These are phyloP conservation scores for Aspergillus unguis DNA, from an alignment of 2,329 filamentous ascomycete genomes.

Conservation along the genomic window DNA sequence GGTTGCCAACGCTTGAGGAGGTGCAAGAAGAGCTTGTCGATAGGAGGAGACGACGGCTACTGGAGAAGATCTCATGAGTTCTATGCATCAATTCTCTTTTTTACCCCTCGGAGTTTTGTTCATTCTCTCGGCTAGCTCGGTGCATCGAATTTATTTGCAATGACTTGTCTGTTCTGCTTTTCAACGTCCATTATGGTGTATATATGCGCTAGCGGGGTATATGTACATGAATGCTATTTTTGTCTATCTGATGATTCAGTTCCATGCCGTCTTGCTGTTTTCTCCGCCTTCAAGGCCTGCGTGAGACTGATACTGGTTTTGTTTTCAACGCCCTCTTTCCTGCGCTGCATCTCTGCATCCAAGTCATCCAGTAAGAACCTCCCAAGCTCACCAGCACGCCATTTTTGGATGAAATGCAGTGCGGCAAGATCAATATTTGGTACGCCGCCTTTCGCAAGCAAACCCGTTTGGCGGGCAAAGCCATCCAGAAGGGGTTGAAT, in stretches of 20 bases:
- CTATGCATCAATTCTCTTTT: constrained; percentile 2
- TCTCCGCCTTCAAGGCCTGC: constrained; percentile 42
- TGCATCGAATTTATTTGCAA: constrained; percentile 6
- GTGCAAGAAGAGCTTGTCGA: constrained; percentile 94
- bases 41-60: constrained; percentile 72
- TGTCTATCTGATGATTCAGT: constrained; percentile 20
- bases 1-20: constrained; percentile 79
- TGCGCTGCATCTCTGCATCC: constrained; percentile 57
- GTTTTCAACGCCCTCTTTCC: constrained; percentile 29
- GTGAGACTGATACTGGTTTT: constrained; percentile 40
- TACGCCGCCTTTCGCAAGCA: constrained; percentile 68
- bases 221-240: constrained; percentile 13
- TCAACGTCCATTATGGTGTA: constrained; percentile 21
- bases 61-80: constrained; percentile 70
- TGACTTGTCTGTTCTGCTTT: constrained; percentile 7
- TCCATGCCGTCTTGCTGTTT: constrained; percentile 25
- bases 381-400: constrained; percentile 73
- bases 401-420: constrained; percentile 75
- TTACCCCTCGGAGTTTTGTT: constrained; percentile 9
- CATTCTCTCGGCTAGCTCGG: constrained; percentile 10
- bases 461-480: constrained; percentile 71
- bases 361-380: constrained; percentile 77
- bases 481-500: constrained; percentile 67
- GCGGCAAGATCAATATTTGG: constrained; percentile 71
- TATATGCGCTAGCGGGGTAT: constrained; percentile 1